Evolutionary conservation across 768 basidiomycete species (phyloP).

Genomic region (Xerocomus brunneocitrinus): DNA sequence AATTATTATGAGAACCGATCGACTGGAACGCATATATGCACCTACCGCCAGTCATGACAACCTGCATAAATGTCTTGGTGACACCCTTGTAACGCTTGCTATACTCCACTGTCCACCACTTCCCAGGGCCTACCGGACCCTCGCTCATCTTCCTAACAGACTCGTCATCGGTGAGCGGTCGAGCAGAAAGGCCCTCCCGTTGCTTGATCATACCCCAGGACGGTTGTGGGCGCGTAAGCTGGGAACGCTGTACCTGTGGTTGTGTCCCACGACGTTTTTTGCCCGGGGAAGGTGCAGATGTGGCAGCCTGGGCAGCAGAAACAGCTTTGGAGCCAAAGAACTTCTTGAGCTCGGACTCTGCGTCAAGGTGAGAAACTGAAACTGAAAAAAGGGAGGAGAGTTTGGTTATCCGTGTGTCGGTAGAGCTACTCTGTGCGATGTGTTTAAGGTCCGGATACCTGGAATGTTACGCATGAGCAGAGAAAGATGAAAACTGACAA

Average conservation of each 20-base stretch:
- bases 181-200: constrained; percentile 70
- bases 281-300: constrained; percentile 31
- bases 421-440: constrained; percentile 19
- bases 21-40: constrained; percentile 2
- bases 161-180: constrained; percentile 55
- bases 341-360: constrained; percentile 84
- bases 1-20: not conserved
- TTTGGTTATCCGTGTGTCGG: constrained; percentile 29
- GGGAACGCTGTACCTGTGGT: constrained; percentile 49
- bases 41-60: constrained; percentile 78
- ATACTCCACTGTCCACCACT: constrained; percentile 89
- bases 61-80: constrained; percentile 75
- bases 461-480: not conserved
- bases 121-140: constrained; percentile 51
- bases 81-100: constrained; percentile 78
- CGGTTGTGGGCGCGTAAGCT: constrained; percentile 70
- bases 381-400: constrained; percentile 64
- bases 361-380: constrained; percentile 77
- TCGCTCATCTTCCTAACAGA: constrained; percentile 39
- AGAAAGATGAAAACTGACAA: not conserved
- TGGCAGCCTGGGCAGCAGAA: constrained; percentile 47
- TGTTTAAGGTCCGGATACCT: constrained; percentile 55
- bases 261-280: constrained; percentile 36
- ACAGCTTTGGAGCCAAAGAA: constrained; percentile 95
- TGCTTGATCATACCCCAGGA: constrained; percentile 70